Evolutionary conservation across 169 alveolate genomes (phyloP).

Genomic region (Babesia divergens): DNA sequence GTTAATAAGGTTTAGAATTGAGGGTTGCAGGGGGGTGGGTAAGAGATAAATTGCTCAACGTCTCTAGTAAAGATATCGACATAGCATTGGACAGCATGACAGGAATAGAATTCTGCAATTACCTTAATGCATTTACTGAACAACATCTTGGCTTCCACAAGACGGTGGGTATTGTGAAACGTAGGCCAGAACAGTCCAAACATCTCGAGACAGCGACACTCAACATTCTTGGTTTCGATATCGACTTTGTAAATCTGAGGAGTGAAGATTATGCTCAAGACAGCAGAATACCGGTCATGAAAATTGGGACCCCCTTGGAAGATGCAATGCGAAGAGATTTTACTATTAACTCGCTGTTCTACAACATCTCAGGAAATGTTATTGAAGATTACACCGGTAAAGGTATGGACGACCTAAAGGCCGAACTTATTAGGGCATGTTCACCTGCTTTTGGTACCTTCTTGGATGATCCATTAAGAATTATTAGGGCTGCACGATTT

Average conservation of each 20-base stretch:
- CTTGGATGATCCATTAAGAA: constrained; percentile 97
- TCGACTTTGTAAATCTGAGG: constrained; percentile 96
- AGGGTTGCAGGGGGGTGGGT: constrained; percentile 99
- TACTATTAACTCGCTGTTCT: constrained; percentile 95
- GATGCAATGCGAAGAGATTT: constrained; percentile 98
- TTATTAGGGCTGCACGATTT: constrained; percentile 95
- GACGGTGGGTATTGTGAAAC: constrained; percentile 87
- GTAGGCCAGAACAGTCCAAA: constrained; percentile 94
- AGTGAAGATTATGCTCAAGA: constrained; percentile 89
- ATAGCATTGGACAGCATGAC: constrained; percentile 93
- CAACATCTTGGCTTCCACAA: constrained; percentile 73
- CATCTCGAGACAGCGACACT: constrained; percentile 97
- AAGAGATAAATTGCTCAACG: constrained; percentile 89
- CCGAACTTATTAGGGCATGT: constrained; percentile 91
- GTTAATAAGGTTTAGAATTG: constrained; percentile 58
- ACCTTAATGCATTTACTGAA: constrained; percentile 69
- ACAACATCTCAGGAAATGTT: constrained; percentile 86
- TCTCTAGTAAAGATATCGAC: constrained; percentile 90
- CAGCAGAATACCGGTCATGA: constrained; percentile 92
- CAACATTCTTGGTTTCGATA: constrained; percentile 81
- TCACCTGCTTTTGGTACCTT: constrained; percentile 89
- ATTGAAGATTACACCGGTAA: constrained; percentile 94
- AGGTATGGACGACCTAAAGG: constrained; percentile 89
- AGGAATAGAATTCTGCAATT: constrained; percentile 84
- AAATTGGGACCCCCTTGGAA: constrained; percentile 91